These are phyloP conservation scores for Eleusine indica DNA, from an alignment of 176 grass and related monocot species.

Conservation along the genomic window DNA sequence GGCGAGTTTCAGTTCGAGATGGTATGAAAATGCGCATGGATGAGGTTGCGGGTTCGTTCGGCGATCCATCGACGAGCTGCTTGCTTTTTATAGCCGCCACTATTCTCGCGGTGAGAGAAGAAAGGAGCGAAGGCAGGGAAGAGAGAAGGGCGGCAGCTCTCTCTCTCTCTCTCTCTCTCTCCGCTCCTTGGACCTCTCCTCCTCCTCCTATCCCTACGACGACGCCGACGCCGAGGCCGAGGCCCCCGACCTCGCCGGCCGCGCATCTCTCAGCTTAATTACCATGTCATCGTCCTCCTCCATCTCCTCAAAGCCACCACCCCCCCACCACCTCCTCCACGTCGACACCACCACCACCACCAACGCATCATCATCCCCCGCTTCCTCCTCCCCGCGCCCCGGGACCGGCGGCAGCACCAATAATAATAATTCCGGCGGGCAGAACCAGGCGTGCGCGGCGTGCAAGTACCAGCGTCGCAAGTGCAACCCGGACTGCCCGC, in stretches of 20 bases:
- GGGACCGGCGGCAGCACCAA: not conserved
- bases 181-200: not conserved
- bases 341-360: too few relatives aligned
- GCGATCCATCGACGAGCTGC: not conserved
- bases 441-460: conserved; percentile 62
- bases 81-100: conserved; percentile 10
- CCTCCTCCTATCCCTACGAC: conserved; percentile 42
- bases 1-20: not conserved
- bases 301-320: conserved; percentile 20
- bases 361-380: too few relatives aligned
- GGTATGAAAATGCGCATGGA: not conserved
- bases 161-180: not conserved
- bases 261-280: not conserved
- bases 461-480: conserved; percentile 70
- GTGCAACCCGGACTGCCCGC: conserved; percentile 60
- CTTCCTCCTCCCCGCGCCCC: too few relatives aligned
- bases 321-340: conserved; percentile 8
- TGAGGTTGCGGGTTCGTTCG: not conserved
- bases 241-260: conserved; percentile 43
- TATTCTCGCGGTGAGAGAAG: conserved; percentile 18
- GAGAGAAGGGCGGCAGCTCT: not conserved
- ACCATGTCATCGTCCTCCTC: conserved; percentile 24
- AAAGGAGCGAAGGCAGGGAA: not conserved
- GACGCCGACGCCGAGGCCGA: conserved; percentile 7
- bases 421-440: not conserved